Evolutionary conservation across 176 grass and related monocot species (phyloP).

Genomic region (Puya raimondii): DNA sequence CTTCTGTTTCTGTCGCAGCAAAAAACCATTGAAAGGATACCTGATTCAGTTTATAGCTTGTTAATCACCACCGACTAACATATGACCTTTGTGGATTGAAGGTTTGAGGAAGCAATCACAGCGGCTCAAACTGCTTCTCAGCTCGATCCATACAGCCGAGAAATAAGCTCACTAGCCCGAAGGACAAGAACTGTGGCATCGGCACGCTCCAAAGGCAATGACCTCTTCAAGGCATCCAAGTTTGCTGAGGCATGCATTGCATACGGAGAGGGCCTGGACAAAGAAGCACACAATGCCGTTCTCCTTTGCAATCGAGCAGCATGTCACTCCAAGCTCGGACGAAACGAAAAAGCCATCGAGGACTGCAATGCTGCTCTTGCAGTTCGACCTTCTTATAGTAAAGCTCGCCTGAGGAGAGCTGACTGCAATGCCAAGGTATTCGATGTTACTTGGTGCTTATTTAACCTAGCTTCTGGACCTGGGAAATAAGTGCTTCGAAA

Average conservation of each 20-base stretch:
- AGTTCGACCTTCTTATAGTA: conserved; percentile 73
- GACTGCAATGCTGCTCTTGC: conserved; percentile 66
- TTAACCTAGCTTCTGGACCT: background rate
- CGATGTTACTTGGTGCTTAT: background rate
- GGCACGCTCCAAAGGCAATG: conserved; percentile 71
- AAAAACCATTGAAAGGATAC: background rate
- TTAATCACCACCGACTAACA: background rate
- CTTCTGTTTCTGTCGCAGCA: too few relatives aligned
- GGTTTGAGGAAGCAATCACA: conserved; percentile 64
- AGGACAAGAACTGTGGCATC: conserved; percentile 39
- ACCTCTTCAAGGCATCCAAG: conserved; percentile 64
- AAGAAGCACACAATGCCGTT: conserved; percentile 48
- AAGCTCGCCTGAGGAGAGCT: conserved; percentile 73
- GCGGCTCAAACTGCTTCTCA: conserved; percentile 55
- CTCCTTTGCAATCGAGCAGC: conserved; percentile 87
- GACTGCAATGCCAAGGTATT: conserved; percentile 84
- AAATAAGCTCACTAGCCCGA: conserved; percentile 41
- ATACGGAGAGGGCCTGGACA: conserved; percentile 59
- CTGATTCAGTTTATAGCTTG: background rate
- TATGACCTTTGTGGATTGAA: conserved; percentile 9
- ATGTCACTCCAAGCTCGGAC: conserved; percentile 65
- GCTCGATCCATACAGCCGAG: conserved; percentile 68
- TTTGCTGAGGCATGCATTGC: conserved; percentile 74
- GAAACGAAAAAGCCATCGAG: conserved; percentile 76
- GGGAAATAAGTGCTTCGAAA: background rate